Percentiles rank a stretch among this genome's conserved stretches.
These are phyloP conservation scores for Seminavis robusta DNA, from an alignment of 108 stramenopile genomes.

Conservation along the genomic window DNA sequence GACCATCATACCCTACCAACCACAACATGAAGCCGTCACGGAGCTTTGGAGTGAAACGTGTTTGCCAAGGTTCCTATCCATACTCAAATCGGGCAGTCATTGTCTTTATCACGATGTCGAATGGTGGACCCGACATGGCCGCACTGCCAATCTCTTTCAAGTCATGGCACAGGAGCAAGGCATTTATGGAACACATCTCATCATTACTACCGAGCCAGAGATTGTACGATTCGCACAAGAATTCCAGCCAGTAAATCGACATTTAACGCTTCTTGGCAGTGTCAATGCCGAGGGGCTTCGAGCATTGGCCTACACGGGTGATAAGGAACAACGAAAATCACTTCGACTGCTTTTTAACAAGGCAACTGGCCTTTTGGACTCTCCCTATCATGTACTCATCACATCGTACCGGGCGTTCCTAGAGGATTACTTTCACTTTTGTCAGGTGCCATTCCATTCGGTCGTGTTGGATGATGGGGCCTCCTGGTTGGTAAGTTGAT, in stretches of 20 bases:
- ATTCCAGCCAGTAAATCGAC: conserved; percentile 49
- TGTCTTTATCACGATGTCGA: conserved; percentile 67
- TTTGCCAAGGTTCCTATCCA: conserved; percentile 51
- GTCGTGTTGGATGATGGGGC: conserved; percentile 78
- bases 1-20: conserved; percentile 9
- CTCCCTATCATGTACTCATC: conserved; percentile 76
- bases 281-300: conserved; percentile 29
- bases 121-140: conserved; percentile 58
- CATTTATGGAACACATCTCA: conserved; percentile 76
- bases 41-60: conserved; percentile 53
- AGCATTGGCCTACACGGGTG: conserved; percentile 56
- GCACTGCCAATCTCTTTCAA: conserved; percentile 61
- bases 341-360: conserved; percentile 65
- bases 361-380: conserved; percentile 52
- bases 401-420: conserved; percentile 65
- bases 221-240: conserved; percentile 49
- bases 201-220: conserved; percentile 61
- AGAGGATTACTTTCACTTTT: conserved; percentile 77
- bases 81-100: conserved; percentile 64
- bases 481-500: conserved; percentile 75
- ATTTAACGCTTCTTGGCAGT: conserved; percentile 27
- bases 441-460: conserved; percentile 71
- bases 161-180: conserved; percentile 27
- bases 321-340: conserved; percentile 29
- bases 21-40: conserved; percentile 23